Base-by-base conservation (phyloP, 2,329 filamentous ascomycete genomes). In the Colletotrichum melonis region DNA sequence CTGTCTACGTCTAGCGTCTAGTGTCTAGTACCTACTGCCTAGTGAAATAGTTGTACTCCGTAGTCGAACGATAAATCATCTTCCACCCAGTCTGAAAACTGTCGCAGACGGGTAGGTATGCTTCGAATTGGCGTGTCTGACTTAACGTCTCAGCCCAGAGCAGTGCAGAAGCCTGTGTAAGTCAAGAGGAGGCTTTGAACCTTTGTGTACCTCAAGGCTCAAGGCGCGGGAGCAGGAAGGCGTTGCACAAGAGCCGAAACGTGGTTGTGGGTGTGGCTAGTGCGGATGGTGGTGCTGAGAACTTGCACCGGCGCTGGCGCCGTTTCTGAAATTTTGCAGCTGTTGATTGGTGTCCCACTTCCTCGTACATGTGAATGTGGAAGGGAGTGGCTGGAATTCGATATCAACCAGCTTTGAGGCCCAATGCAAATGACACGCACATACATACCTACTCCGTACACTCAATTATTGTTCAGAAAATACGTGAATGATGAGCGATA, bases 231-330 rank as follows among this genome's bases (percentile, higher is more conserved):
- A 60, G 52, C 49, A 49, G 14, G 32, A 42, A 5, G 63, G 24
- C 52, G 66, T 73, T 56, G 67, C 60, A 70, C 70, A 12, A 70
- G 55, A 69, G 62, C 56, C 62, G 67, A 71, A 73, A 66, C 71
- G 67, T 73, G 67, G 60, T 12, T 72, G 65, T 72, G 69, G 70
- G 22, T 72, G 65, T 72, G 69, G 70, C 70, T 71, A 56, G 49
- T 62, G 69, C 42, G 16, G 19, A 22, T 49, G 19, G 3, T 49
- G 42, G 42, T 49, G 19, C 42, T 49, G n/a, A 49, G 42, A 49
- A 8, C 42, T 49, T 49, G 42, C 42, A 49, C 42, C 42, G 42
- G 42, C 42, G 19, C 42, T 56, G 67, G 62, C 67, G 55, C 60
- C 32, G 42, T 63, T 73, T 49, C 46, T 70, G 60, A 57, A 60